Evolutionary conservation across 768 basidiomycete genomes (phyloP).

Genomic region (Leccinum uliginosum): DNA sequence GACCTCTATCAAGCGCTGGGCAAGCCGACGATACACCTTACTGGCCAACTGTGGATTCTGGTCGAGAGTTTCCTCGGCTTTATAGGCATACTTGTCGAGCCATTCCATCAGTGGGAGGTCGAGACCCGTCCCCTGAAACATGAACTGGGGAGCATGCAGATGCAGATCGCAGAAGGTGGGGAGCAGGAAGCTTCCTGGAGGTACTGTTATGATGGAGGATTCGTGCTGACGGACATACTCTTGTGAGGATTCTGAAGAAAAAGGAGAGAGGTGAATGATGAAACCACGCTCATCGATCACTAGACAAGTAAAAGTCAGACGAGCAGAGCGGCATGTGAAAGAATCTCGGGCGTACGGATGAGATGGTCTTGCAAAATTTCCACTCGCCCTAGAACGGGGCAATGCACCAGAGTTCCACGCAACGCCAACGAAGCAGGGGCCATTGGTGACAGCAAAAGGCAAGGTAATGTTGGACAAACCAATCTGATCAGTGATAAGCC

Average conservation of each 20-base stretch:
- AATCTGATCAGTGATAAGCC: background rate
- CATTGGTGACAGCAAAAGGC: constrained; percentile 7
- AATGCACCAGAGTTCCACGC: constrained; percentile 56
- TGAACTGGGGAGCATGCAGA: constrained; percentile 84
- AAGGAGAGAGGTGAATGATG: constrained; percentile 47
- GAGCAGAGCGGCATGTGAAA: background rate
- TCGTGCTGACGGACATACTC: constrained; percentile 24
- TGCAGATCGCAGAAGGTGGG: constrained; percentile 83
- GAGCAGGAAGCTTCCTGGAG: constrained; percentile 59
- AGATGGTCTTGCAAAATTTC: constrained; percentile 54
- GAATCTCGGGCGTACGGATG: constrained; percentile 35
- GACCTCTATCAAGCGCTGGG: constrained; percentile 57
- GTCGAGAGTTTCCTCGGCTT: constrained; percentile 76
- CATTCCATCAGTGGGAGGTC: constrained; percentile 83
- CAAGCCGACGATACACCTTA: constrained; percentile 65
- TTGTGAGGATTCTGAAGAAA: constrained; percentile 33
- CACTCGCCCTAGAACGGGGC: constrained; percentile 47
- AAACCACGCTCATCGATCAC: constrained; percentile 39
- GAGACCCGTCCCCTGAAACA: constrained; percentile 83
- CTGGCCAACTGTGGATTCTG: constrained; percentile 52
- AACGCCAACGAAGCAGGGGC: constrained; percentile 21
- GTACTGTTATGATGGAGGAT: constrained; percentile 32
- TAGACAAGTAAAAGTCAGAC: constrained; percentile 14
- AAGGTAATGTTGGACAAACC: background rate
- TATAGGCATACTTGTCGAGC: constrained; percentile 78